Conservation (phyloP, 163 green algal genomes). For the Scenedesmus sp. region DNA sequence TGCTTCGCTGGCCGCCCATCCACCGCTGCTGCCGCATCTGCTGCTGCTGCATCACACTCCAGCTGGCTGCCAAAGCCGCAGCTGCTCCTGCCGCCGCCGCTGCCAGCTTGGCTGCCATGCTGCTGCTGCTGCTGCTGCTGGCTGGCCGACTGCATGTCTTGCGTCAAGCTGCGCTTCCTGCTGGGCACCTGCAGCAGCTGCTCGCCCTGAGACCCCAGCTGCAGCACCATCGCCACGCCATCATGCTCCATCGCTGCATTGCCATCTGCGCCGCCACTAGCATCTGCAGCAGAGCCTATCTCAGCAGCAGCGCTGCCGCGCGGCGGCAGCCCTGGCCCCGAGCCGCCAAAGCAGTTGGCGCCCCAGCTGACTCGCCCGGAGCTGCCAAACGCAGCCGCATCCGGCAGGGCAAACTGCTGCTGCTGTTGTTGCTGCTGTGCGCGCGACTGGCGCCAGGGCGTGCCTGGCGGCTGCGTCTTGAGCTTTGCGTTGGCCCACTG, state of each 20-base stretch:
- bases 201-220: not conserved
- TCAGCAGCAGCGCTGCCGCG: not conserved
- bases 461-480: conserved; percentile 18
- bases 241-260: not conserved
- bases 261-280: not conserved
- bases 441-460: conserved; percentile 3
- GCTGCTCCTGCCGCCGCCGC: not conserved
- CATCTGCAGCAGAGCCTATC: not conserved
- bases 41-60: not conserved
- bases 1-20: not conserved
- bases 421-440: conserved; percentile 22
- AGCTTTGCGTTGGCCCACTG: conserved; percentile 35
- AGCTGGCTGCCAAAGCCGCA: not conserved
- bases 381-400: not conserved
- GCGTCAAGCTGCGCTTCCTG: conserved; percentile 19
- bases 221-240: not conserved
- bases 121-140: conserved; percentile 3
- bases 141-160: not conserved
- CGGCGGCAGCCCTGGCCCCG: not conserved
- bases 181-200: conserved; percentile 13
- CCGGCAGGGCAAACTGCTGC: not conserved
- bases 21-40: not conserved
- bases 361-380: not conserved
- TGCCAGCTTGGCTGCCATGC: not conserved
- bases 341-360: not conserved